A percentile compares a stretch with the other conserved stretches of the same genome.
Evolutionary conservation across 176 grass and related monocot genomes (phyloP).

Genomic region (Phragmites australis): DNA sequence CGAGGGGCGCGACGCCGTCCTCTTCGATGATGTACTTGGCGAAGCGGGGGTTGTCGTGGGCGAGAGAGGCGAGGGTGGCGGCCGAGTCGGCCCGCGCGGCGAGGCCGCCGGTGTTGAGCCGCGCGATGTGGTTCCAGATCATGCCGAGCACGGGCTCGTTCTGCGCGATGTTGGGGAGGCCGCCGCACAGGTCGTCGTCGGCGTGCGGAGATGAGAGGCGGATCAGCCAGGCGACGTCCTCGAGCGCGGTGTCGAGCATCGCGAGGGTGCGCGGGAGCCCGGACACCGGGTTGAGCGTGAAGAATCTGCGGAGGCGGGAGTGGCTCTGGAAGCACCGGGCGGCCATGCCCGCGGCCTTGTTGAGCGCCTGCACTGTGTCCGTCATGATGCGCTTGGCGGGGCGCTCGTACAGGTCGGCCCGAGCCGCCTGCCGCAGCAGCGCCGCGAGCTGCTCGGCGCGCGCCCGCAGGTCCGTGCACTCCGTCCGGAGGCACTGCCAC

Average conservation of each 20-base stretch:
- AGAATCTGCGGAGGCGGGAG: slow-evolving; percentile 66
- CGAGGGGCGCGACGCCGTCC: slow-evolving; percentile 76
- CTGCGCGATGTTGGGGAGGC: slow-evolving; percentile 73
- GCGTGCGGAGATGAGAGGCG: slow-evolving; percentile 57
- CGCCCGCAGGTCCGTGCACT: slow-evolving; percentile 69
- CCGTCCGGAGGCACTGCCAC: slow-evolving; percentile 49
- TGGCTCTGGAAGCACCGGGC: slow-evolving; percentile 66
- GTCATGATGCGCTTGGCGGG: slow-evolving; percentile 65
- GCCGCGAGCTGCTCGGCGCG: slow-evolving; percentile 68
- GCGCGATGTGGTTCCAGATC: slow-evolving; percentile 76
- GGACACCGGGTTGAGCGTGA: slow-evolving; percentile 66
- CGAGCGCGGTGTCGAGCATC: slow-evolving; percentile 74
- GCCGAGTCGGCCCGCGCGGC: slow-evolving; percentile 60
- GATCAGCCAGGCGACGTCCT: slow-evolving; percentile 87
- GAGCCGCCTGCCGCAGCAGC: slow-evolving; percentile 82
- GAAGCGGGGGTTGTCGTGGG: slow-evolving; percentile 64
- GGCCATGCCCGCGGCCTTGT: slow-evolving; percentile 54
- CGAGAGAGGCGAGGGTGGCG: slow-evolving; percentile 65
- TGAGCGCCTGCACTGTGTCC: slow-evolving; percentile 56
- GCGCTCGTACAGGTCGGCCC: slow-evolving; percentile 82
- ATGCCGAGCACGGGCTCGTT: slow-evolving; percentile 72
- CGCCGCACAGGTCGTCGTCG: slow-evolving; percentile 46
- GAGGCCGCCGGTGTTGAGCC: slow-evolving; percentile 59
- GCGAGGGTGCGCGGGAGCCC: slow-evolving; percentile 59
- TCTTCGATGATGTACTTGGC: slow-evolving; percentile 88